Evolutionary conservation across 805 yeast genomes (phyloP), one percentile per base, ranked within the genome.

Genomic region (Yarrowia sp.): DNA sequence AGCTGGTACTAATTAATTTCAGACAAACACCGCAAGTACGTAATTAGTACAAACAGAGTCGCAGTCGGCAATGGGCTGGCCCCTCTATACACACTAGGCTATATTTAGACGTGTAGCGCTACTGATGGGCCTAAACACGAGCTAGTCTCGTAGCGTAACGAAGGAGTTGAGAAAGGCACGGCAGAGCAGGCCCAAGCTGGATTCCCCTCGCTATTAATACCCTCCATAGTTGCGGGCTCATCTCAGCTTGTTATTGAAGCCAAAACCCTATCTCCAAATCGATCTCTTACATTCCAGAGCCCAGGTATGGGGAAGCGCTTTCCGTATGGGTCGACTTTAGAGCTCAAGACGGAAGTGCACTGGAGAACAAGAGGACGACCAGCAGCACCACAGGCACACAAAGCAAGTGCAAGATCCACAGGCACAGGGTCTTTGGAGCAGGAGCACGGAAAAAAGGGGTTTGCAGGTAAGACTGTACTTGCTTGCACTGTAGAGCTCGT

Each of bases 301-400:
- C 19, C 16, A 18, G 51, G 16, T 44, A 44, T 44, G 22, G 51
- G 51, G 35, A 44, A 42, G 47, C 27, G 33, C 51, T 31, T 47
- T 18, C 55, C 38, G 55, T 31, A 47, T 47, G 55, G 55, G 55
- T 47, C 55, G 55, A 47, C 38, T 47, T 31, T 47, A 32, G 38
- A 47, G 36, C 55, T 44, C 51, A 44, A 44, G 51, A 44, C 51
- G 51, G 51, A 44, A 44, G 51, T 44, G 51, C 51, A 44, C 51
- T 27, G 18, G 16, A 19, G 51, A 29, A 29, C 14, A 18, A 29
- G 29, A 44, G 29, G 18, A 27, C 51, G 29, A 44, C 35, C 13
- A 18, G 13, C 6, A 24, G 51, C 27, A 29, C 35, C 51, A 24
- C 51, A 44, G 51, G 51, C 7, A 44, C 51, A 14, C n/a, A 44